These are phyloP conservation scores for Polygonum aviculare DNA, from an alignment of 148 eudicot genomes.

Conservation along the genomic window DNA sequence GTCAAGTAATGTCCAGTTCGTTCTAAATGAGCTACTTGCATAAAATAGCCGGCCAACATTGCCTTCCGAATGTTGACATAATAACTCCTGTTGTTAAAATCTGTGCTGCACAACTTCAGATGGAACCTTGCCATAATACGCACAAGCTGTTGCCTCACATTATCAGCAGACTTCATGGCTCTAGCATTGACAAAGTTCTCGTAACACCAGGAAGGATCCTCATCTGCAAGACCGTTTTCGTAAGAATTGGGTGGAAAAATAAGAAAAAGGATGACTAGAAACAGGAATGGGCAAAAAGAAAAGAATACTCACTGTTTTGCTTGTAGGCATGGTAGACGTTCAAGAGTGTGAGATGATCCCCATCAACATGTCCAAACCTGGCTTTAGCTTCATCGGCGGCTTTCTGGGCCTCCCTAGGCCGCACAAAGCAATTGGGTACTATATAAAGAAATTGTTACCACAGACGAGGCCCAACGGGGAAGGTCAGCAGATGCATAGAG, in stretches of 20 bases:
- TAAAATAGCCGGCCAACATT: conserved; percentile 94
- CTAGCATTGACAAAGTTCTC: conserved; percentile 82
- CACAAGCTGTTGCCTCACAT: conserved; percentile 89
- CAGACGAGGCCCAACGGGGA: conserved; percentile 93
- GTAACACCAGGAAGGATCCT: conserved; percentile 87
- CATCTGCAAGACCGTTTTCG: conserved; percentile 31
- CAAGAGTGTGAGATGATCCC: conserved; percentile 92
- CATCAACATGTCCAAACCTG: conserved; percentile 82
- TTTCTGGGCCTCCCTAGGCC: conserved; percentile 99
- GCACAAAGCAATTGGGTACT: conserved; percentile 99
- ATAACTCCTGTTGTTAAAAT: conserved; percentile 92
- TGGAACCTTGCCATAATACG: conserved; percentile 88
- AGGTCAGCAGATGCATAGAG: conserved; percentile 99
- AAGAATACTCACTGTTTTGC: conserved; percentile 66
- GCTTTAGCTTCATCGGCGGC: conserved; percentile 94
- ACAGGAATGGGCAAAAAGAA: neutral
- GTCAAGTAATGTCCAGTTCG: conserved; percentile 87
- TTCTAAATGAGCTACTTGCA: conserved; percentile 99
- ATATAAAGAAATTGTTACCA: conserved; percentile 89
- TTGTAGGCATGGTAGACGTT: conserved; percentile 97
- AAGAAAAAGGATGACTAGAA: neutral
- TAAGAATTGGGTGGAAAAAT: neutral
- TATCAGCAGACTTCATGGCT: conserved; percentile 85
- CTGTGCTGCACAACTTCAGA: conserved; percentile 86
- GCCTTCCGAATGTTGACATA: conserved; percentile 93